Conservation (phyloP, 192 early-diverging fungal species). For the Linnemannia schmuckeri region DNA sequence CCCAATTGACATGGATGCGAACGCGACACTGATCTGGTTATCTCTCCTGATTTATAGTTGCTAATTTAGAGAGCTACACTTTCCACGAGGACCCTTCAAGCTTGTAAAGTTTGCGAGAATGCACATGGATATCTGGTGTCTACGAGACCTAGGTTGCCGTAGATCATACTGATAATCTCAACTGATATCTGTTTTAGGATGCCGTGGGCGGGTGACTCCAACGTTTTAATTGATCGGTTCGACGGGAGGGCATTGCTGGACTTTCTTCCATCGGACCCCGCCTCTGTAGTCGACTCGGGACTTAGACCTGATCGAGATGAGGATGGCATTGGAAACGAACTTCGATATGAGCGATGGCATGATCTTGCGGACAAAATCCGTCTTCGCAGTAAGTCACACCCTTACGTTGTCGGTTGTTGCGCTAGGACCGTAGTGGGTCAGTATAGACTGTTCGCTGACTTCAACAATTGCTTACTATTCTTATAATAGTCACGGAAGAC, state of each 20-base stretch:
- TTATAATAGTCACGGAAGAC: slow-evolving; percentile 41
- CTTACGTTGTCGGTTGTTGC: neutral
- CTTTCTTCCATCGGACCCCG: slow-evolving; percentile 19
- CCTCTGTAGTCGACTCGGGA: slow-evolving; percentile 42
- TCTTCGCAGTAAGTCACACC: slow-evolving; percentile 10
- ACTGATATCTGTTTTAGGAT: slow-evolving; percentile 15
- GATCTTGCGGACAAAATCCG: slow-evolving; percentile 47
- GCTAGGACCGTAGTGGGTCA: too few species aligned
- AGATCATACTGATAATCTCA: neutral
- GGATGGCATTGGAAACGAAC: slow-evolving; percentile 46
- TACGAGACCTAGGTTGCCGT: neutral
- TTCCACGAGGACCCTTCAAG: slow-evolving; percentile 38
- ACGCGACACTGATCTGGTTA: neutral
- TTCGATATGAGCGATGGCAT: slow-evolving; percentile 49
- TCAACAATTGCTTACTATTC: neutral
- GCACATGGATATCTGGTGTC: neutral
- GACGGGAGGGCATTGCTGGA: slow-evolving; percentile 47
- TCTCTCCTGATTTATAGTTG: neutral
- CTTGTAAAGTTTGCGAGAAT: slow-evolving; percentile 21
- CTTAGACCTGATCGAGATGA: slow-evolving; percentile 37
- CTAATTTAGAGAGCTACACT: slow-evolving; percentile 37
- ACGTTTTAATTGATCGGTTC: slow-evolving; percentile 44
- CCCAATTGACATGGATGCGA: too few species aligned
- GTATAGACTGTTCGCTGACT: neutral
- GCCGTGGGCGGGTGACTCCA: slow-evolving; percentile 48